Evolutionary conservation across 2,329 filamentous ascomycete genomes (phyloP).

Genomic region (Coniochaeta prunicola): DNA sequence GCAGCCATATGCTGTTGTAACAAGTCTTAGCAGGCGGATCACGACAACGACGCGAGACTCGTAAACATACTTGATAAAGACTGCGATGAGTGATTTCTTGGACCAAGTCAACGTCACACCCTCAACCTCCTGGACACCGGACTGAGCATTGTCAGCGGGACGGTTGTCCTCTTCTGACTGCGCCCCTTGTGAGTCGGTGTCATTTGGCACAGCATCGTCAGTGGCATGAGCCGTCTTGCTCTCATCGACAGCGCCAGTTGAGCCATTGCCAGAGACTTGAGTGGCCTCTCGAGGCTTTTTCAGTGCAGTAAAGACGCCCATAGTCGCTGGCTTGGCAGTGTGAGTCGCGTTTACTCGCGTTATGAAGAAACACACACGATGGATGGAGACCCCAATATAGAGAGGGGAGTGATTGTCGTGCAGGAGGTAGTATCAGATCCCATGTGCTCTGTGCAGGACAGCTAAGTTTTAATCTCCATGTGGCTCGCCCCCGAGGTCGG

Average conservation of each 20-base stretch:
- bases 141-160: slow-evolving; percentile 16
- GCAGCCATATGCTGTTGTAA: slow-evolving; percentile 33
- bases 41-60: not conserved
- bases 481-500: not conserved
- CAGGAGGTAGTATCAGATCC: not conserved
- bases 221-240: not conserved
- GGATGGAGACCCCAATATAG: not conserved
- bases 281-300: not conserved
- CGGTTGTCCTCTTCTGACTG: not conserved
- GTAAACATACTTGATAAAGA: slow-evolving; percentile 12
- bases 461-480: not conserved
- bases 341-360: too few relatives aligned
- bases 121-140: slow-evolving; percentile 33
- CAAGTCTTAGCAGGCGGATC: not conserved
- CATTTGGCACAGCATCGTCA: not conserved
- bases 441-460: not conserved
- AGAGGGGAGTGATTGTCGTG: not conserved
- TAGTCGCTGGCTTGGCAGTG: not conserved
- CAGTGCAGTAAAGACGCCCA: not conserved
- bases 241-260: not conserved
- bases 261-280: not conserved
- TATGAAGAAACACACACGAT: not conserved
- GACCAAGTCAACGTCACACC: slow-evolving; percentile 33
- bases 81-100: slow-evolving; percentile 22
- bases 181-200: not conserved